Evolutionary conservation across 1,139 yeast species (phyloP).

Genomic region (Saccharomyces hybrid): DNA sequence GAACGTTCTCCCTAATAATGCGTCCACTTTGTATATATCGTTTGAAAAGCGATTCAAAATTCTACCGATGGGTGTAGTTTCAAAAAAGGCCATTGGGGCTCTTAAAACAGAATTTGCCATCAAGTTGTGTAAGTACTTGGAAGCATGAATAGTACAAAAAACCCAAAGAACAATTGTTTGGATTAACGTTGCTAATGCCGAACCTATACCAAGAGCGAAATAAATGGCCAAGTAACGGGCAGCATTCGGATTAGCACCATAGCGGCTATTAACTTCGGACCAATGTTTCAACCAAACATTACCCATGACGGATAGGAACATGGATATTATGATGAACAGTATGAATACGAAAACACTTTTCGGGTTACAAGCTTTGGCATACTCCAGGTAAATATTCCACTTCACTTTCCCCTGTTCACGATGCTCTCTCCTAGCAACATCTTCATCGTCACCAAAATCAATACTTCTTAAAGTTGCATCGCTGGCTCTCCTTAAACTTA

Average conservation of each 20-base stretch:
- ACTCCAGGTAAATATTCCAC: conserved; percentile 76
- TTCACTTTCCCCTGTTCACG: conserved; percentile 92
- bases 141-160: conserved; percentile 80
- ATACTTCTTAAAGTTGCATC: conserved; percentile 47
- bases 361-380: conserved; percentile 86
- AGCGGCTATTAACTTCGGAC: conserved; percentile 78
- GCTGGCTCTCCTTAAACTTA: conserved; percentile 65
- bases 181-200: conserved; percentile 52
- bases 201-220: conserved; percentile 64
- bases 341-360: conserved; percentile 54
- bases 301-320: conserved; percentile 54
- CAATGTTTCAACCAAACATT: conserved; percentile 94
- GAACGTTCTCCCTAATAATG: conserved; percentile 75
- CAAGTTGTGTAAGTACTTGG: conserved; percentile 63
- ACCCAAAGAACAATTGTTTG: conserved; percentile 76
- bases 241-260: conserved; percentile 66
- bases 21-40: conserved; percentile 90
- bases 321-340: conserved; percentile 45
- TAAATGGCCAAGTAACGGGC: conserved; percentile 67
- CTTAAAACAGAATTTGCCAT: conserved; percentile 79
- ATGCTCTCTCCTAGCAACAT: conserved; percentile 57
- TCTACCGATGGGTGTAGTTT: conserved; percentile 95
- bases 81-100: conserved; percentile 96
- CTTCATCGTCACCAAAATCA: conserved; percentile 40
- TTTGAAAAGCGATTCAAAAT: conserved; percentile 88